phyloP scores from a whole-genome alignment of 352 stramenopile species.

The Sclerospora graminicola region DNA sequence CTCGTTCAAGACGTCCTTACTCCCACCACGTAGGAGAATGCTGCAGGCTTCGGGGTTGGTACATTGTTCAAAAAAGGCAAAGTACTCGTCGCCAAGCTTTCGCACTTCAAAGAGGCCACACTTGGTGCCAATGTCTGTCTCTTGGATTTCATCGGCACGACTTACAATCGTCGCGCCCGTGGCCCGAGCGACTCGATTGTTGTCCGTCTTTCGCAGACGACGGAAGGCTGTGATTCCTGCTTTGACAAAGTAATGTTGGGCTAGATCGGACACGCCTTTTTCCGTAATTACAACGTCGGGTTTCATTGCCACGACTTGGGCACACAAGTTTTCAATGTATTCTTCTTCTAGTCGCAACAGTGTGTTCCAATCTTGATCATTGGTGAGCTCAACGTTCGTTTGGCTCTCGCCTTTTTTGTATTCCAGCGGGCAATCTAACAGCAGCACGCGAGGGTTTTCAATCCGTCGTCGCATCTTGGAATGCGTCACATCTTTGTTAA shows the following conservation, averaged over 20 bases:
- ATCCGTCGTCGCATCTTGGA: slow-evolving; percentile 98
- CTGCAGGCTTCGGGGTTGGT: slow-evolving; percentile 97
- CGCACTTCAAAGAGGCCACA: slow-evolving; percentile 98
- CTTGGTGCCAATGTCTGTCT: slow-evolving; percentile 97
- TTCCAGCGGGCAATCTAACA: slow-evolving; percentile 98
- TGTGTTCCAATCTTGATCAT: slow-evolving; percentile 98
- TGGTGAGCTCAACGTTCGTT: slow-evolving; percentile 98
- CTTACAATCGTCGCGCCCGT: slow-evolving; percentile 97
- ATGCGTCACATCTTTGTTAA: slow-evolving; percentile 99
- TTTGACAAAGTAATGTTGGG: slow-evolving; percentile 99
- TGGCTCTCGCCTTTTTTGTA: slow-evolving; percentile 99
- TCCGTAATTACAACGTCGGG: slow-evolving; percentile 99
- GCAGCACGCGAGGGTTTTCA: slow-evolving; percentile 96
- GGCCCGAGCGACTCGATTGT: slow-evolving; percentile 97
- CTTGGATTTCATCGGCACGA: slow-evolving; percentile 97
- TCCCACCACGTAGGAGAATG: slow-evolving; percentile 95
- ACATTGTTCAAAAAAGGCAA: slow-evolving; percentile 99
- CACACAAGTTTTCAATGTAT: slow-evolving; percentile 99
- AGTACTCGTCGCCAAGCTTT: slow-evolving; percentile 93
- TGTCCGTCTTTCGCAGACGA: slow-evolving; percentile 98
- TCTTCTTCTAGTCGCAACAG: slow-evolving; percentile 98
- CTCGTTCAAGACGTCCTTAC: slow-evolving; percentile 99
- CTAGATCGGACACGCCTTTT: slow-evolving; percentile 99
- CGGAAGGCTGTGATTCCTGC: slow-evolving; percentile 98
- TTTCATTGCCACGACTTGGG: slow-evolving; percentile 97